These are phyloP conservation scores for Alnus rubra DNA, from an alignment of 306 rosid genomes.

Conservation along the genomic window DNA sequence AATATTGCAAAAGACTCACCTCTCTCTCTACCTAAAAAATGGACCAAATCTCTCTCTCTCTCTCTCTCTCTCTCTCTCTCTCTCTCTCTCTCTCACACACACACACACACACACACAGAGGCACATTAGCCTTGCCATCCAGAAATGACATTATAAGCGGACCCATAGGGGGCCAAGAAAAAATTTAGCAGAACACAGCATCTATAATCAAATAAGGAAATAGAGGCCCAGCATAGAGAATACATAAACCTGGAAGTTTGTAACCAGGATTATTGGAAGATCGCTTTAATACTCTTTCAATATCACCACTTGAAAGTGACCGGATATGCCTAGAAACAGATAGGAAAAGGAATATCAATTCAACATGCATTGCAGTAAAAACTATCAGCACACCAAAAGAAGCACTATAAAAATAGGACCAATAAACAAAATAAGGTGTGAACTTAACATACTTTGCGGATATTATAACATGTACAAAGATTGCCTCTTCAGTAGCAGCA, in stretches of 20 bases:
- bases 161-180: neutral
- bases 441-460: constrained; percentile 70
- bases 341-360: constrained; percentile 1
- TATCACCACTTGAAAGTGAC: constrained; percentile 65
- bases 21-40: too few species aligned
- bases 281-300: constrained; percentile 67
- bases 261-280: constrained; percentile 48
- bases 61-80: too few species aligned
- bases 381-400: constrained; percentile 1
- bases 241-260: constrained; percentile 81
- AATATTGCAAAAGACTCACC: too few species aligned
- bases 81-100: too few species aligned
- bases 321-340: constrained; percentile 67
- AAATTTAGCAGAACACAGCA: neutral
- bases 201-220: neutral
- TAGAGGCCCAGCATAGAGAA: constrained; percentile 18
- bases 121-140: neutral
- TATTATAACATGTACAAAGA: constrained; percentile 76
- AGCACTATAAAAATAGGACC: neutral
- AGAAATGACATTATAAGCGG: neutral
- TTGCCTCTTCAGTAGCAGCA: constrained; percentile 92
- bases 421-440: constrained; percentile 14
- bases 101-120: neutral
- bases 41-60: too few species aligned
- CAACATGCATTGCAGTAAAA: neutral